phyloP scores from a whole-genome alignment of 306 rosid species.

The Prunus mume region DNA sequence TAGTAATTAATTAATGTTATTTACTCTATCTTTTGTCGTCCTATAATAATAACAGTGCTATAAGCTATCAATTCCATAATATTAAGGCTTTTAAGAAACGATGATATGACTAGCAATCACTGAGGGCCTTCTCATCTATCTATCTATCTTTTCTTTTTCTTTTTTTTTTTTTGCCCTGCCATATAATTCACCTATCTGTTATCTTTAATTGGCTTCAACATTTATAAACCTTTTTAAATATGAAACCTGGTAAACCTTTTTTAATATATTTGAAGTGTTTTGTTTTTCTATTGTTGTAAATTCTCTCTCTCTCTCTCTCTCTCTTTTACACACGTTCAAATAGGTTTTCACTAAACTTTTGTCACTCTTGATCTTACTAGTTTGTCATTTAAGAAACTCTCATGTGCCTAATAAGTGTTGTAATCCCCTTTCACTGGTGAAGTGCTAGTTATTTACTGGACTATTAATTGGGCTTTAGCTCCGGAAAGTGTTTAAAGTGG shows the following conservation, averaged over 20 bases:
- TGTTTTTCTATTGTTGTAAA: too few relatives aligned
- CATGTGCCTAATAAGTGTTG: not conserved
- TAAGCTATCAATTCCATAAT: not conserved
- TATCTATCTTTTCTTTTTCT: not conserved
- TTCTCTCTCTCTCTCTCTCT: too few relatives aligned
- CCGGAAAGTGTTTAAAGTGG: not conserved
- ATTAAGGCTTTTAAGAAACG: not conserved
- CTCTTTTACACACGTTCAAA: not conserved
- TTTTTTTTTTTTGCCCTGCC: not conserved
- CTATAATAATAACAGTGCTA: not conserved
- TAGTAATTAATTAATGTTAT: constrained; percentile 12
- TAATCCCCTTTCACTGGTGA: not conserved
- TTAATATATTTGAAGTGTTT: too few relatives aligned
- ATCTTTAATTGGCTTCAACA: too few relatives aligned
- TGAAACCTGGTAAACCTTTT: too few relatives aligned
- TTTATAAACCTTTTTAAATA: too few relatives aligned
- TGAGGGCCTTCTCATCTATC: not conserved
- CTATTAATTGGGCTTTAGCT: not conserved
- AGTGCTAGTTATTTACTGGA: too few relatives aligned
- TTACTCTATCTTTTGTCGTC: not conserved
- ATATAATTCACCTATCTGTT: not conserved
- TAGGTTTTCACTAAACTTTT: too few relatives aligned
- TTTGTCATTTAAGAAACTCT: too few relatives aligned
- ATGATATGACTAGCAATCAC: not conserved
- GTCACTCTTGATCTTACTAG: too few relatives aligned